Evolutionary conservation across 73 alveolate species (phyloP).

Genomic region (Effrenium voratum): DNA sequence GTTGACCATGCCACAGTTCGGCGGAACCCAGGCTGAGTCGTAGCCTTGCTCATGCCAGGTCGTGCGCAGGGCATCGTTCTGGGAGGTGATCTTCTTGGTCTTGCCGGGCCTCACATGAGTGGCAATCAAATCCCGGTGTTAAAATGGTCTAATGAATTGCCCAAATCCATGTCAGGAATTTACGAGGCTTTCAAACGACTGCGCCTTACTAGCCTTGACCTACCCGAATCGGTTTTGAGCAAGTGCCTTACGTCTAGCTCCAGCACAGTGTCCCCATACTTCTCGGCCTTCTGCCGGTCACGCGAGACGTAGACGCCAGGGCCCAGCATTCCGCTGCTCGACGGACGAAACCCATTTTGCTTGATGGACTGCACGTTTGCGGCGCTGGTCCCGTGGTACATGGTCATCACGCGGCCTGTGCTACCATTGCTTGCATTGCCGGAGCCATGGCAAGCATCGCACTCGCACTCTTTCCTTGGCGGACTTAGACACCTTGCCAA

Average conservation of each 20-base stretch:
- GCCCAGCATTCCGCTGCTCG: conserved; percentile 40
- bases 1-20: conserved; percentile 25
- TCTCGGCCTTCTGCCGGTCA: background rate
- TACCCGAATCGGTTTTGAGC: too few species aligned
- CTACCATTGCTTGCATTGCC: too few species aligned
- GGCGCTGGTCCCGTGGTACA: conserved; percentile 44
- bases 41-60: conserved; percentile 31
- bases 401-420: conserved; percentile 24
- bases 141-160: too few species aligned
- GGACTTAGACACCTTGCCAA: too few species aligned
- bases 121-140: too few species aligned
- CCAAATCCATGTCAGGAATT: too few species aligned
- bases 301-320: conserved; percentile 21
- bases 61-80: conserved; percentile 34
- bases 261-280: background rate
- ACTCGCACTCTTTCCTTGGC: too few species aligned
- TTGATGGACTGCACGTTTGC: conserved; percentile 1
- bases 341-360: conserved; percentile 1
- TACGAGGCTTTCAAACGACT: too few species aligned
- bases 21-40: conserved; percentile 73
- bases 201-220: too few species aligned
- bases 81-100: conserved; percentile 59
- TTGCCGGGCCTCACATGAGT: conserved; percentile 36
- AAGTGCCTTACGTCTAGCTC: too few species aligned
- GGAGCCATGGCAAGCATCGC: too few species aligned